Base-by-base conservation (phyloP, 371 early-diverging fungal species). In the Apophysomyces variabilis region DNA sequence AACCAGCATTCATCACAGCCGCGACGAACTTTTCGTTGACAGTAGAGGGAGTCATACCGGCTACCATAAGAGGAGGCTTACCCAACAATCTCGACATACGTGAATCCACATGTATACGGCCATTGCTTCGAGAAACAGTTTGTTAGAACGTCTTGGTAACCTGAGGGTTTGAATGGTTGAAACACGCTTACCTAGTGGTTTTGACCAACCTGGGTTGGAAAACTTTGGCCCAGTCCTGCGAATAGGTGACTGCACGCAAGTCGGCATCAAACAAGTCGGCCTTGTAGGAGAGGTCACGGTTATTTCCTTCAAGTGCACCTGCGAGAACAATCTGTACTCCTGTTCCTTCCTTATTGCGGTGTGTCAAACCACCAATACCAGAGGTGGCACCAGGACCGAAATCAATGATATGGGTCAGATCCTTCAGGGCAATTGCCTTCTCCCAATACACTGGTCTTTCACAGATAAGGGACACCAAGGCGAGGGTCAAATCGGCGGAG, bases 341-440 rank as follows among this genome's bases (percentile, higher is more conserved):
- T n/a, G 93, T 90, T 60, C 97, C 97, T 70, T 96, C 95, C 87
- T 93, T 94, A 87, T 96, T 96, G 68, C 96, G 91, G 76, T 94
- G 88, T 18, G 95, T 95, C 70, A 97, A 80, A 58, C 89, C 89
- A 70, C 92, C 92, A 69, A 92, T 89, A 65, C 96, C 97, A 9
- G 93, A 92, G 41, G 93, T 82, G 61, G 94, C 95, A 69, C 96
- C 95, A 6, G 96, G 96, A 16, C 97, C 97, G 78, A 96, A 97
- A 82, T 97, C 97, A 56, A 97, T 80, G 45, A 96, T 87, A 72
- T 97, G 97, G 12, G 96, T 95, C 72, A 91, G 78, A 46, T 80
- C 83, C 35, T 85, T 78, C 58, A 85, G 71, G 57, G 82, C 82
- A 39, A 94, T 93, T 12, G 96, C 95, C 70, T 80, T 84, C 65